Base-by-base conservation (phyloP, 805 yeast genomes). In the Saturnispora quitensis region DNA sequence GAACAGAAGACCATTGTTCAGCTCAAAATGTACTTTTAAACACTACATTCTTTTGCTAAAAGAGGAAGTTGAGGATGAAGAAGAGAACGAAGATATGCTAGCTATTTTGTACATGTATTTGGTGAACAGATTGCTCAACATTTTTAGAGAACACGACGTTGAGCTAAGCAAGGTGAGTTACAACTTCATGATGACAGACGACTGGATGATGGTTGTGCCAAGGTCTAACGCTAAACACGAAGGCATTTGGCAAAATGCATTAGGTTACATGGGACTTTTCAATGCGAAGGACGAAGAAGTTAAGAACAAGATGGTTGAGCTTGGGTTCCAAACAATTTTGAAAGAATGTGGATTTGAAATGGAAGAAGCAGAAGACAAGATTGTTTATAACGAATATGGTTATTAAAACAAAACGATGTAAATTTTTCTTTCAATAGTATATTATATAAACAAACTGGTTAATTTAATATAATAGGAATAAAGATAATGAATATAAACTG, bases 171-270 rank as follows among this genome's bases (percentile, higher is more conserved):
- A 72, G 43, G 70, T 82, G 47, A 84, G 91, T 38, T 91, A 87
- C 67, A 91, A 91, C 63, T 80, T 90, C 35, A 69, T 89, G 43
- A 79, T 91, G 76, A 89, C 95, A 46, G 80, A 81, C 47, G 76
- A 80, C 50, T 91, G 93, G 87, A 78, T 91, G 69, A 78, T 89
- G 78, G 66, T 86, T 22, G 83, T 89, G n/a, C 98, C 99, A 17
- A 77, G 97, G 61, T 71, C 84, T 2, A 60, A 64, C 17, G 82
- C 84, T 1, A 71, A 68, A 47, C 81, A 73, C 60, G 73, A 75
- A 43, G 71, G 71, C 8, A 67, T 82, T 31, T 85, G 91, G 53
- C 75, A 89, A 58, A 91, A 91, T 63, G 75, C 96, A 0, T 77
- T 89, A 45, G 97, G 95, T 0, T 79, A 78, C 53, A 72, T 86